Percentiles rank a stretch among this genome's conserved stretches.
phyloP scores from a whole-genome alignment of 352 stramenopile genomes.

The Blastocystis sp. region DNA sequence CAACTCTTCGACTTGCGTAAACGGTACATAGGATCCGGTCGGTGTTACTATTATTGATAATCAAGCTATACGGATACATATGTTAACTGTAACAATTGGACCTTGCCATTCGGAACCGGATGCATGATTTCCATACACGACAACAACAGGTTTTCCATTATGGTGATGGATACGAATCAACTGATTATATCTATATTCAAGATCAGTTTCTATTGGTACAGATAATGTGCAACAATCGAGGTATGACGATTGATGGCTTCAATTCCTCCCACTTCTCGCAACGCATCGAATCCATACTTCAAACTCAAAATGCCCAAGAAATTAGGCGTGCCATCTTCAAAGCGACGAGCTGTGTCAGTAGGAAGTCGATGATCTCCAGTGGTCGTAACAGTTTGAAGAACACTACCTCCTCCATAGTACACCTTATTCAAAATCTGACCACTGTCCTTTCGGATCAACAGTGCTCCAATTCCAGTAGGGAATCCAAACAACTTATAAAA shows the following conservation, averaged over 20 bases:
- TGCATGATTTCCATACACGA: constrained; percentile 68
- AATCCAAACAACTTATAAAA: constrained; percentile 77
- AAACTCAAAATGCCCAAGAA: constrained; percentile 39
- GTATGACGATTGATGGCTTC: constrained; percentile 15
- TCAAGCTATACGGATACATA: neutral
- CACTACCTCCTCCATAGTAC: constrained; percentile 60
- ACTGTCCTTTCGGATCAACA: constrained; percentile 68
- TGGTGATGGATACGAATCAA: constrained; percentile 66
- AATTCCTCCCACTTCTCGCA: constrained; percentile 17
- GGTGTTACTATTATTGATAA: neutral
- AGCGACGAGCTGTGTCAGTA: neutral
- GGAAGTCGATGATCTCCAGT: constrained; percentile 66
- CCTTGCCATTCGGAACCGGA: neutral
- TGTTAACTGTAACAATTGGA: constrained; percentile 48
- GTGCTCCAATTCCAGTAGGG: constrained; percentile 70
- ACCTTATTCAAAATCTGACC: constrained; percentile 63
- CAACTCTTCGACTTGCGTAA: constrained; percentile 21
- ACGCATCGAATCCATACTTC: constrained; percentile 11
- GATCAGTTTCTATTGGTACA: constrained; percentile 65
- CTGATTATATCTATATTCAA: constrained; percentile 65
- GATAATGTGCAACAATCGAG: constrained; percentile 6
- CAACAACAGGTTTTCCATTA: constrained; percentile 68
- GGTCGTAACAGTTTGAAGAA: constrained; percentile 65
- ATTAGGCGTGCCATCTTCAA: constrained; percentile 56
- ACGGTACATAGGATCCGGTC: neutral